These are phyloP conservation scores for Agaricus sinodeliciosus DNA, from an alignment of 768 basidiomycete genomes.

Conservation along the genomic window DNA sequence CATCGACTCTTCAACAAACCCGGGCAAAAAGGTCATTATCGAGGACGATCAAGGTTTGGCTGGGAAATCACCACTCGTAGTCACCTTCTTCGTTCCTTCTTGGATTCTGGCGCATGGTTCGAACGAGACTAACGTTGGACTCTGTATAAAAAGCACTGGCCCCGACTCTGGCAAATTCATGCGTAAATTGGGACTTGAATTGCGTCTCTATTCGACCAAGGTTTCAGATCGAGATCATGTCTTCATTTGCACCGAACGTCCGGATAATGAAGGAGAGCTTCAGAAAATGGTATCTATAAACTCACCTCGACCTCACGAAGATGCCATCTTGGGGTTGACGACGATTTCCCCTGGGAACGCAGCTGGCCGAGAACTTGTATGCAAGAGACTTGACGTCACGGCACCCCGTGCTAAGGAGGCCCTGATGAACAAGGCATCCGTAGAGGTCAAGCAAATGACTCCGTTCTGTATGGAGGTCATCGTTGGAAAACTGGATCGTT, in stretches of 20 bases:
- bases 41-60: slow-evolving; percentile 27
- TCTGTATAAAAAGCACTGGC: slow-evolving; percentile 23
- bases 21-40: slow-evolving; percentile 15
- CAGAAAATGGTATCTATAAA: background rate
- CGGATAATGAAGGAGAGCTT: slow-evolving; percentile 11
- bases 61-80: slow-evolving; percentile 28
- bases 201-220: slow-evolving; percentile 22
- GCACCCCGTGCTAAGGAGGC: slow-evolving; percentile 14
- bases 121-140: slow-evolving; percentile 16
- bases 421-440: slow-evolving; percentile 17
- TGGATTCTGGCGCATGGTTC: slow-evolving; percentile 22
- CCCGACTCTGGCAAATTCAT: slow-evolving; percentile 9
- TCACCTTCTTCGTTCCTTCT: slow-evolving; percentile 27
- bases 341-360: background rate
- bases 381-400: slow-evolving; percentile 14
- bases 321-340: background rate
- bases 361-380: background rate
- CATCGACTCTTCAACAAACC: background rate
- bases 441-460: slow-evolving; percentile 20
- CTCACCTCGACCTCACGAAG: background rate
- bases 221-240: slow-evolving; percentile 23
- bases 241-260: slow-evolving; percentile 23
- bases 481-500: slow-evolving; percentile 17
- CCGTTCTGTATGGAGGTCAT: slow-evolving; percentile 25
- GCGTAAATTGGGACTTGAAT: slow-evolving; percentile 19